Percentiles rank a stretch among this genome's conserved stretches.
phyloP scores from a whole-genome alignment of 1,284 basidiomycete species.

The Ustilago hordei region DNA sequence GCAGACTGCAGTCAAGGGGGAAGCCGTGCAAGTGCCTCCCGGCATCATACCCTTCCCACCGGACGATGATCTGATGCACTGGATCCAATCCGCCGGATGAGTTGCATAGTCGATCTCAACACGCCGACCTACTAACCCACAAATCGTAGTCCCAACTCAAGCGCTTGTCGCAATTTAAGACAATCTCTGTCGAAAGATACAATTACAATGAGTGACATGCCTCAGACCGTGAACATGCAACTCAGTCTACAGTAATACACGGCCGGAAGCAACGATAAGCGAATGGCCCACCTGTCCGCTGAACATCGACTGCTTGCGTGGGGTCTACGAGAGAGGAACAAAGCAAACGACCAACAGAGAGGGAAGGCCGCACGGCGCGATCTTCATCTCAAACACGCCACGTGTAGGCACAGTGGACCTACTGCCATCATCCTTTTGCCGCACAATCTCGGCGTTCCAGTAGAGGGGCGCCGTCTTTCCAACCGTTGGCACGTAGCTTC shows the following conservation, averaged over 20 bases:
- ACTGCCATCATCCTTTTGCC: conserved; percentile 13
- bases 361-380: conserved; percentile 53
- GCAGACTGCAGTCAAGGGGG: not conserved
- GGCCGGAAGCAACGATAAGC: not conserved
- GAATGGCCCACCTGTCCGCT: not conserved
- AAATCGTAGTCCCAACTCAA: not conserved
- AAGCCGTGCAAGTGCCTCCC: not conserved
- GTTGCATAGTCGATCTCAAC: not conserved
- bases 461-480: conserved; percentile 38
- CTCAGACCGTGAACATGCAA: not conserved
- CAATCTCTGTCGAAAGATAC: not conserved
- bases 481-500: conserved; percentile 21
- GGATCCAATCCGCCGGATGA: not conserved
- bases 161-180: not conserved
- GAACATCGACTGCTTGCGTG: not conserved
- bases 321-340: conserved; percentile 20
- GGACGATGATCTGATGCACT: not conserved
- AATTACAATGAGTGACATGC: not conserved
- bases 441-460: conserved; percentile 51
- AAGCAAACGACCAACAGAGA: conserved; percentile 48
- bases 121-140: not conserved
- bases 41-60: not conserved
- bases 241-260: not conserved
- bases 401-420: conserved; percentile 21
- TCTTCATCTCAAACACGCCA: conserved; percentile 55